Evolutionary conservation across 352 stramenopile genomes (phyloP), one percentile per base, ranked within the genome.

Genomic region (Pythium insidiosum): DNA sequence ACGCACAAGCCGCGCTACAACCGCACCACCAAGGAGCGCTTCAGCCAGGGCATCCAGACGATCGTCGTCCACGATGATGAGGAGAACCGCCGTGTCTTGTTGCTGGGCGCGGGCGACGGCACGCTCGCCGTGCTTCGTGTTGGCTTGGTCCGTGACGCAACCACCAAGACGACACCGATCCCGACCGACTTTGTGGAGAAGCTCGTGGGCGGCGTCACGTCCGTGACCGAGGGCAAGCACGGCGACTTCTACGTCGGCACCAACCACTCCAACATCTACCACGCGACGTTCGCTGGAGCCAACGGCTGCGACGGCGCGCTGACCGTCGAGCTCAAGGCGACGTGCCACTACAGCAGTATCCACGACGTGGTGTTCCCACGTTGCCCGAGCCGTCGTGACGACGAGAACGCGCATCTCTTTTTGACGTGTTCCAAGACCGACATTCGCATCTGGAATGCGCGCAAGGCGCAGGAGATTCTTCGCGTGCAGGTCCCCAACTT

Each of bases 401-500:
- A 73, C 19, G 87, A 92, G 31, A 97, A 92, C 57, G 84, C 90
- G 40, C 87, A 97, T 25, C 66, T 99, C 34, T 97, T 98, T 53
- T 67, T 98, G 40, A 99, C 95, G 5, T 97, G 84, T 50, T 94
- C 84, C 42, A 89, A 93, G 50, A 88, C 73, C 18, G 95, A 99
- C 58, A 96, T 99, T 50, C 84, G 95, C 36, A 80, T 99, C 44
- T 99, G 95, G 95, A 97, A 97, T 56, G 85, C 81, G 9, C 68
- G 74, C 29, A 84, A 85, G 29, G 79, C 79, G 16, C 75, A 95
- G 44, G 95, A 99, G 63, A 88, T 98, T n/a, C 65, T 99, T 28
- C 81, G 95, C 35, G 96, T 99, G 30, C 91, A 98, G 47, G 90
- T 98, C 50, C 94, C 95, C 9, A 98, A 98, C 64, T 71, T 97